Conservation (phyloP, 306 rosid species). For the Sophora flavescens region DNA sequence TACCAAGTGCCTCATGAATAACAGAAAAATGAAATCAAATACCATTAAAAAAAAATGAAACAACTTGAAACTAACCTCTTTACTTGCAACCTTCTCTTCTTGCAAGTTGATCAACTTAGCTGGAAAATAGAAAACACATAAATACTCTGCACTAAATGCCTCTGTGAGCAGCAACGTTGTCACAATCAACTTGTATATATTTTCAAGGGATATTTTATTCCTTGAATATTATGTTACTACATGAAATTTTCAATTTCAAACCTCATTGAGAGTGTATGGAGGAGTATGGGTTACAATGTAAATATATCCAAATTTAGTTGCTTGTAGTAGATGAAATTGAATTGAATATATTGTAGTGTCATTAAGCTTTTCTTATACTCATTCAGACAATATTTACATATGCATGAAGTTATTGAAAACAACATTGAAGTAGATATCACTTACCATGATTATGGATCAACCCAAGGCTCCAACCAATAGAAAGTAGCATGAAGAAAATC, state of each 20-base stretch:
- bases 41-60: neutral
- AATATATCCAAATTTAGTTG: neutral
- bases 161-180: neutral
- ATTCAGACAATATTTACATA: neutral
- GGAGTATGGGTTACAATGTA: neutral
- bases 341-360: neutral
- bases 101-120: conserved; percentile 45
- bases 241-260: neutral
- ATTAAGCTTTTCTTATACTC: conserved; percentile 3
- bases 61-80: conserved; percentile 49
- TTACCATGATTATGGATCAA: conserved; percentile 48
- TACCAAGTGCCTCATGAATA: neutral
- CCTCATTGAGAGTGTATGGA: neutral
- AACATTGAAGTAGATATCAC: conserved; percentile 13
- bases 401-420: conserved; percentile 6
- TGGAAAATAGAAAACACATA: neutral
- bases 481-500: conserved; percentile 52
- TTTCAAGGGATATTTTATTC: neutral
- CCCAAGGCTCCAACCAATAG: conserved; percentile 43
- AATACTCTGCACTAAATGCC: neutral
- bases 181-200: neutral
- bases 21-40: neutral
- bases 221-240: neutral
- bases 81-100: conserved; percentile 14
- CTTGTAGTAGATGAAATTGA: neutral